Evolutionary conservation across 352 stramenopile species (phyloP), one percentile per base, ranked within the genome.

Genomic region (Globisporangium cylindrosporum): DNA sequence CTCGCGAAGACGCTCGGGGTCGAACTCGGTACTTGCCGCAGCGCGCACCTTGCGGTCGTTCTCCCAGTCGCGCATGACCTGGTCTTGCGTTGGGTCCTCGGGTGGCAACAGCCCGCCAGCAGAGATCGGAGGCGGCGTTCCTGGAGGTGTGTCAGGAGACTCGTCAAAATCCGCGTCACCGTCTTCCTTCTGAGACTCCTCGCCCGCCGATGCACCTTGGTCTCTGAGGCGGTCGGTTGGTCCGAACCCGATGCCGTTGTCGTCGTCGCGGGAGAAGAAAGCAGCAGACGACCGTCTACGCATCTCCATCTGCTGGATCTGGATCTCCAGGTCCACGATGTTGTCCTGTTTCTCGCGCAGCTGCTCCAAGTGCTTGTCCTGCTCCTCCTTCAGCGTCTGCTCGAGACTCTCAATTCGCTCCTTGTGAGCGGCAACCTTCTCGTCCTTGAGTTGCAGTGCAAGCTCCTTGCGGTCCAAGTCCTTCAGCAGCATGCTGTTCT

Each of bases 261-360:
- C 68, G 3, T 86, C 73, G 1, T 75, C 77, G 6, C 74, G 72
- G 7, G 76, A 74, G 18, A 81, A 67, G 6, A 74, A 74, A 1
- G 84, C 82, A 4, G 80, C 78, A 38, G 80, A 89, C 1, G 81
- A 86, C 10, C 84, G 73, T 4, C 79, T 74, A 3, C 82, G 73
- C 41, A 84, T 67, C 66, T 91, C 73, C 73, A 92, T 81, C 59
- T 90, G 73, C 57, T 84, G 81, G 10, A 94, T 56, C 69, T 91
- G 78, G 14, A 72, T 62, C 66, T 94, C 86, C 0, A 94, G 64
- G 14, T 86, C 80, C 7, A 83, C 69, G 25, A 95, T 79, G 29
- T 69, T 64, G 41, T 92, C 87, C 70, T 95, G 87, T 64, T 93
- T 93, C 43, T 92, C 82, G 25, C 80, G 81, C 18, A 93, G 71